Evolutionary conservation across 164 flowering plant species (phyloP).

Genomic region (Piper betle): DNA sequence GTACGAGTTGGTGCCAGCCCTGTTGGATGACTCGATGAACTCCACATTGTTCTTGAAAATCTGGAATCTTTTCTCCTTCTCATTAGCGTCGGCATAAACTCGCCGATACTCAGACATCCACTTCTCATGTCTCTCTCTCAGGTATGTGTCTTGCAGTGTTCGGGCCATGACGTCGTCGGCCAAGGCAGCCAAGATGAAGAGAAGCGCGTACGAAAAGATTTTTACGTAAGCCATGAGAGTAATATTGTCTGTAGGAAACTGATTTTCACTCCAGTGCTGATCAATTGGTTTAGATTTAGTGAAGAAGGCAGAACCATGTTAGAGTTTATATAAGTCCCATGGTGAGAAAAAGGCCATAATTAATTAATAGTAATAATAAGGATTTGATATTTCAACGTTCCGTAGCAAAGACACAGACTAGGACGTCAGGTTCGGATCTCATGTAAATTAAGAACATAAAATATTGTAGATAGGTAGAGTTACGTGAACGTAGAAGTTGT

Average conservation of each 20-base stretch:
- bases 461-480: no score
- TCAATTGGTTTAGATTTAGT: no score
- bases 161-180: neutral
- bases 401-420: neutral
- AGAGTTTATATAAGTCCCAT: neutral
- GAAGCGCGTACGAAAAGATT: neutral
- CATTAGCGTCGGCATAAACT: neutral
- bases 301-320: neutral
- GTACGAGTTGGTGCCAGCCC: slow-evolving; percentile 4
- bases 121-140: neutral
- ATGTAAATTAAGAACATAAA: no score
- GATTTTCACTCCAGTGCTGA: no score
- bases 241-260: neutral
- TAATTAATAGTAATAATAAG: no score
- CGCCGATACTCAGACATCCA: neutral
- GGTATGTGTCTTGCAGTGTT: neutral
- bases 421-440: neutral
- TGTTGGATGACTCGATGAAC: neutral
- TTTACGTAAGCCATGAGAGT: neutral
- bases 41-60: neutral
- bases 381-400: neutral
- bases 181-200: neutral
- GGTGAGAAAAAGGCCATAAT: neutral
- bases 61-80: neutral
- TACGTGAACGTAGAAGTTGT: no score